Percentiles rank a stretch among this genome's conserved stretches.
phyloP scores from a whole-genome alignment of 306 rosid species.

The Hippophae rhamnoides region DNA sequence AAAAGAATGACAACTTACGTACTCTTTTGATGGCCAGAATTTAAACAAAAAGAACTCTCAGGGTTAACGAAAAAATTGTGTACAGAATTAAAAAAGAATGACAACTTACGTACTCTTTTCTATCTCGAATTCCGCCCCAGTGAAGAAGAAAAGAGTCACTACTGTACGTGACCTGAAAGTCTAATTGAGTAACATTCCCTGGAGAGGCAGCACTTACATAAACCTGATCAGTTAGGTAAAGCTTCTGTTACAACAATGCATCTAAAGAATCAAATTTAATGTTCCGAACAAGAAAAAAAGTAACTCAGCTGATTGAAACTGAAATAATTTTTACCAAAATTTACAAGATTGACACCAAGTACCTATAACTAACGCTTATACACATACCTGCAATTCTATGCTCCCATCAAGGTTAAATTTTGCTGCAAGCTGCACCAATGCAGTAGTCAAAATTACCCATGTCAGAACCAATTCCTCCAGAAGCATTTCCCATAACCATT shows the following conservation, averaged over 20 bases:
- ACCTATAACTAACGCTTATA: constrained; percentile 5
- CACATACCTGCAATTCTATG: constrained; percentile 71
- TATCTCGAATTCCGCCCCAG: constrained; percentile 71
- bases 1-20: constrained; percentile 25
- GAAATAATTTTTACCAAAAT: constrained; percentile 3
- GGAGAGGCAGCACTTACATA: constrained; percentile 41
- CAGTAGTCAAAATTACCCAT: constrained; percentile 25
- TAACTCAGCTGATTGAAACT: constrained; percentile 7
- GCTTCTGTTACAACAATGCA: constrained; percentile 20
- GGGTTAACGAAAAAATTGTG: constrained; percentile 1
- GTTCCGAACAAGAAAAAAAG: background rate
- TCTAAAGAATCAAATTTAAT: constrained; percentile 7
- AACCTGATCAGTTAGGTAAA: constrained; percentile 49
- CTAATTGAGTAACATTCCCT: constrained; percentile 40
- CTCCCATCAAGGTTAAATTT: constrained; percentile 76
- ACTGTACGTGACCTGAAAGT: constrained; percentile 46
- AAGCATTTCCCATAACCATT: background rate
- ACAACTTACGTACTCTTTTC: constrained; percentile 57
- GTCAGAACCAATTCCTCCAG: constrained; percentile 10
- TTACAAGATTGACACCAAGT: constrained; percentile 7
- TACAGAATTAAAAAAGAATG: background rate
- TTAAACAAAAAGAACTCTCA: constrained; percentile 5
- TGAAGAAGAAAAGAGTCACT: constrained; percentile 72
- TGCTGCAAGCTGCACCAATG: constrained; percentile 43
- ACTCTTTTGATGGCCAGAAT: constrained; percentile 63